These are phyloP conservation scores for Rhodotorula graminis DNA, from an alignment of 768 basidiomycete genomes.

Conservation along the genomic window DNA sequence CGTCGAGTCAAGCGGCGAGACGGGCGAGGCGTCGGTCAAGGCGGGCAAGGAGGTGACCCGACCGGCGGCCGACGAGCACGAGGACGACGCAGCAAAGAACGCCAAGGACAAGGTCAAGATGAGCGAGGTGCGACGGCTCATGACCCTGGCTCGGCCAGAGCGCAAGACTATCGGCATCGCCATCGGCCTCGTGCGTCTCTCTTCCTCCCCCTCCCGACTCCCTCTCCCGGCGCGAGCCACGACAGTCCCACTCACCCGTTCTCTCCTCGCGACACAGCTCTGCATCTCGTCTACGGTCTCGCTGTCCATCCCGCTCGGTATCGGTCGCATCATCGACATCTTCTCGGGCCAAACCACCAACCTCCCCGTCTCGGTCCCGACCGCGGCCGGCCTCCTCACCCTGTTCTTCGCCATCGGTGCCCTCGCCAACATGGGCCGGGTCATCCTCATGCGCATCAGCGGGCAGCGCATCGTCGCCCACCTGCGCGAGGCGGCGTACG, in stretches of 20 bases:
- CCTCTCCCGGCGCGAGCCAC: no score
- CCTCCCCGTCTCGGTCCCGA: constrained; percentile 70
- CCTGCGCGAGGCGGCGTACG: constrained; percentile 73
- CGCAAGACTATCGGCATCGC: constrained; percentile 68
- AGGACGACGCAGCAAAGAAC: background rate
- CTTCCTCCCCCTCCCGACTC: background rate
- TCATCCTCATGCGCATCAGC: constrained; percentile 77
- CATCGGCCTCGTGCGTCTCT: constrained; percentile 55
- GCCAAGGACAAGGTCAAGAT: constrained; percentile 29
- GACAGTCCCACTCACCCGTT: background rate
- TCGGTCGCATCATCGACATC: constrained; percentile 90
- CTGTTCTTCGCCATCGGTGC: constrained; percentile 81
- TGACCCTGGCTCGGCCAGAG: constrained; percentile 76
- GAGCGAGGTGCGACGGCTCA: constrained; percentile 46
- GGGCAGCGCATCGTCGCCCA: constrained; percentile 90
- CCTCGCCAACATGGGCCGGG: constrained; percentile 73
- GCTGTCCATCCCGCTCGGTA: constrained; percentile 86
- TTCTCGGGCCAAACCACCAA: constrained; percentile 56
- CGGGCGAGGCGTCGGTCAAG: background rate
- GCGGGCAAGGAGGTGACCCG: background rate
- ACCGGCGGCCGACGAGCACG: background rate
- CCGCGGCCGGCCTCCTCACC: constrained; percentile 70
- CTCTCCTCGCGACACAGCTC: constrained; percentile 51
- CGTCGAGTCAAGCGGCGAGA: background rate
- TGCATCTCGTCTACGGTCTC: constrained; percentile 83